A percentile compares a stretch with the other conserved stretches of the same genome.
These are phyloP conservation scores for Austroboletus novae-zelandiae DNA, from an alignment of 1,284 basidiomycete genomes.

Conservation along the genomic window DNA sequence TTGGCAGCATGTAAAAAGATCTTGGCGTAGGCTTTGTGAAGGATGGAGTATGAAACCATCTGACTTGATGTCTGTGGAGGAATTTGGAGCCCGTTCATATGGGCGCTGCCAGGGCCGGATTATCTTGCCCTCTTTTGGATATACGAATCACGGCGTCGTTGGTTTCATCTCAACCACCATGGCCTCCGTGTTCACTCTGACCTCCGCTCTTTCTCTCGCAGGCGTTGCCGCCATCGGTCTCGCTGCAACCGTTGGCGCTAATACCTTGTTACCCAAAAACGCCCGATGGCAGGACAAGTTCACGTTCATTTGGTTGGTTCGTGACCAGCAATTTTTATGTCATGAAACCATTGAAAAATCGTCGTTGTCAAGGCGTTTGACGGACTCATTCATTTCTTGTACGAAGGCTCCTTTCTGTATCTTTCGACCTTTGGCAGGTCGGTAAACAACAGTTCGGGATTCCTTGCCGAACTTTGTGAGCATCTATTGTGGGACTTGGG, in stretches of 20 bases:
- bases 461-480: constrained; percentile 76
- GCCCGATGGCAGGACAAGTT: constrained; percentile 60
- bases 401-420: constrained; percentile 78
- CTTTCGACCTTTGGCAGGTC: constrained; percentile 70
- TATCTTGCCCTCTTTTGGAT: neutral
- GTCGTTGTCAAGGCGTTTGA: constrained; percentile 58
- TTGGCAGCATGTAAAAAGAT: constrained; percentile 71
- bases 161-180: constrained; percentile 6
- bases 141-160: too few relatives aligned
- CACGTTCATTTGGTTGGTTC: constrained; percentile 74
- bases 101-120: neutral
- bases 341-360: neutral
- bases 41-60: constrained; percentile 49
- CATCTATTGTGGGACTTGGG: neutral
- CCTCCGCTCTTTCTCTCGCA: constrained; percentile 61
- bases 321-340: constrained; percentile 10
- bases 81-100: neutral
- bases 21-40: constrained; percentile 60
- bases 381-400: constrained; percentile 73
- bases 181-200: constrained; percentile 56
- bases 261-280: constrained; percentile 56
- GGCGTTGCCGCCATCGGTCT: constrained; percentile 52
- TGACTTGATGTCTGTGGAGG: neutral
- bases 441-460: constrained; percentile 66
- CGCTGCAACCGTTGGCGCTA: constrained; percentile 51